These are phyloP conservation scores for Kockiozyma suomiensis DNA, from an alignment of 805 yeast genomes.

Conservation along the genomic window DNA sequence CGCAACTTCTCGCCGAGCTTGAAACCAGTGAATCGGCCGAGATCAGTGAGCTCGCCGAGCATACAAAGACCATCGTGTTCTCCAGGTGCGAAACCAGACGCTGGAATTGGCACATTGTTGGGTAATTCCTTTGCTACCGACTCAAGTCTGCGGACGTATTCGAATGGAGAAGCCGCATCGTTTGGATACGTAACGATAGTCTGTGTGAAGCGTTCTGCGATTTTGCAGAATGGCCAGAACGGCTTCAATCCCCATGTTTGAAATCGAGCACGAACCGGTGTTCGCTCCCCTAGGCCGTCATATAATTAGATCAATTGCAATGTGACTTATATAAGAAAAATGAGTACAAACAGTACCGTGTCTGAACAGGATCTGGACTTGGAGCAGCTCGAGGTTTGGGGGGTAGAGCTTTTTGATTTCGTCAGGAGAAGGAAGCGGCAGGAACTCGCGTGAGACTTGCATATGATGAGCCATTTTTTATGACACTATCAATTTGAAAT, in stretches of 20 bases:
- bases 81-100: conserved; percentile 23
- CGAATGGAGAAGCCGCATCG: conserved; percentile 23
- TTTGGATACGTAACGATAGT: conserved; percentile 29
- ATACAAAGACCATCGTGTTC: conserved; percentile 24
- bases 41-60: conserved; percentile 34
- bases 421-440: conserved; percentile 19
- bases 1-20: conserved; percentile 31
- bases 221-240: conserved; percentile 32
- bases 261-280: conserved; percentile 35
- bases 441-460: conserved; percentile 23
- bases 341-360: conserved; percentile 15
- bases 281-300: conserved; percentile 25
- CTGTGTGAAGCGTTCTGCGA: conserved; percentile 27
- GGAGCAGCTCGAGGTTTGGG: conserved; percentile 24
- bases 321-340: background rate
- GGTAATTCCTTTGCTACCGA: conserved; percentile 31
- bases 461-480: conserved; percentile 3
- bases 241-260: conserved; percentile 33
- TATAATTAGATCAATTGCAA: background rate
- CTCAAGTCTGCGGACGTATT: conserved; percentile 29
- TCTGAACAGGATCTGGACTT: conserved; percentile 32
- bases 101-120: conserved; percentile 26
- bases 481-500: too few species aligned
- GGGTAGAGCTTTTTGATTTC: conserved; percentile 30
- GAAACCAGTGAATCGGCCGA: conserved; percentile 32